These are phyloP conservation scores for Suillus fuscotomentosus DNA, from an alignment of 768 basidiomycete genomes.

Conservation along the genomic window DNA sequence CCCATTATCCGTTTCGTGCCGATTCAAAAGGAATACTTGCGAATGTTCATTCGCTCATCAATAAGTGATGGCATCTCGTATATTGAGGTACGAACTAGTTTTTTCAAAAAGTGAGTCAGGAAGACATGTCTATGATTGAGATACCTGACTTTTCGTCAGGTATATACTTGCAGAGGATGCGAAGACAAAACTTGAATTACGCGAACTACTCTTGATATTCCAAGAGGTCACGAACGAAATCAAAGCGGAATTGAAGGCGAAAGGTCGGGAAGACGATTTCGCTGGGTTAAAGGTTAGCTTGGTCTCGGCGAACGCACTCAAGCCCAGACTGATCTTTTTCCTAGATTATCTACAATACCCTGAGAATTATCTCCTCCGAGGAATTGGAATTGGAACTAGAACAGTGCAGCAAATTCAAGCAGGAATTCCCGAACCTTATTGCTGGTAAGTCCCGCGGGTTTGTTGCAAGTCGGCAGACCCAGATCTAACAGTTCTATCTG, in stretches of 20 bases:
- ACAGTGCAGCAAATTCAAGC: constrained; percentile 42
- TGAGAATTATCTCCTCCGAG: constrained; percentile 35
- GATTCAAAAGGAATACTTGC: constrained; percentile 16
- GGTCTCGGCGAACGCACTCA: not conserved
- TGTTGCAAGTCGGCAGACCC: not conserved
- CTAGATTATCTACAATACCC: constrained; percentile 44
- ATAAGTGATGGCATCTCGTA: constrained; percentile 48
- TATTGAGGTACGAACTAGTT: constrained; percentile 41
- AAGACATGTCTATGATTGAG: not conserved
- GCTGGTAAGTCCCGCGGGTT: constrained; percentile 28
- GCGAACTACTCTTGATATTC: constrained; percentile 35
- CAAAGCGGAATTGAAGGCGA: constrained; percentile 29
- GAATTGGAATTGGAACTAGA: constrained; percentile 41
- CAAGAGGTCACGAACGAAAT: constrained; percentile 34
- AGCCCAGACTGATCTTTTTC: not conserved
- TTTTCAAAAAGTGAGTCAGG: constrained; percentile 32
- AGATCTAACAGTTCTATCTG: not conserved
- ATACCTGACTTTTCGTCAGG: constrained; percentile 27
- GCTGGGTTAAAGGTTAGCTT: constrained; percentile 36
- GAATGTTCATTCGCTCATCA: constrained; percentile 36
- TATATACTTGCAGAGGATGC: constrained; percentile 37
- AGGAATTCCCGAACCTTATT: constrained; percentile 45
- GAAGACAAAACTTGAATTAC: constrained; percentile 34
- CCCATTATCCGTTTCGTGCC: constrained; percentile 25
- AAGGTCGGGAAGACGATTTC: constrained; percentile 42